phyloP scores from a whole-genome alignment of 2,329 filamentous ascomycete genomes.

The Sarocladiaceae sp. region DNA sequence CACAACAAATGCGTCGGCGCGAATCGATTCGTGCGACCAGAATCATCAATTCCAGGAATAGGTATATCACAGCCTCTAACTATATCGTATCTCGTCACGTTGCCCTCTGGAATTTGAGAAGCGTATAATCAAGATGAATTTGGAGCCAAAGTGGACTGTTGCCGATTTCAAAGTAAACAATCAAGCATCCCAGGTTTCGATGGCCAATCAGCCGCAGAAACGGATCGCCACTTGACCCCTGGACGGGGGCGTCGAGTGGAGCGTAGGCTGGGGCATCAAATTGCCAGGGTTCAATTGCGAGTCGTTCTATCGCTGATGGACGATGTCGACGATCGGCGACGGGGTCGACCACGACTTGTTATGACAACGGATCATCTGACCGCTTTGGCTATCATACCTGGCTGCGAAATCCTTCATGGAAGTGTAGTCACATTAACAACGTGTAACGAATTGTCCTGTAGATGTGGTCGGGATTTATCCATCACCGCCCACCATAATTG shows the following conservation, averaged over 20 bases:
- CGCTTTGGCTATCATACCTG: too few relatives aligned
- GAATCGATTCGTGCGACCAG: neutral
- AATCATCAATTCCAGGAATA: neutral
- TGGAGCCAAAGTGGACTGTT: too few relatives aligned
- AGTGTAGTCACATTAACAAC: too few relatives aligned
- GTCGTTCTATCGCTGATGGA: neutral
- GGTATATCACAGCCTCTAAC: neutral
- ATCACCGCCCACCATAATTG: neutral
- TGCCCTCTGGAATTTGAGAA: neutral
- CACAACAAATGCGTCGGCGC: neutral
- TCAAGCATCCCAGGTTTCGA: neutral
- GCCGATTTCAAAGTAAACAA: slow-evolving; percentile 4
- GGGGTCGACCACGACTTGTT: too few relatives aligned
- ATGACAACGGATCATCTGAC: too few relatives aligned
- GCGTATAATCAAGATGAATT: neutral
- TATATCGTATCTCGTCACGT: neutral
- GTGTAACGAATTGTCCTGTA: neutral
- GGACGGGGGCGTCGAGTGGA: neutral
- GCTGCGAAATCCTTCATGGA: too few relatives aligned
- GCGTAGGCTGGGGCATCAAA: slow-evolving; percentile 5
- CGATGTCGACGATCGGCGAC: neutral
- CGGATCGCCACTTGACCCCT: slow-evolving; percentile 9
- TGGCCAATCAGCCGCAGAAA: slow-evolving; percentile 4
- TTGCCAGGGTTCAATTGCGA: slow-evolving; percentile 7
- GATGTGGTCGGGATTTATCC: neutral